Conservation (phyloP, 768 basidiomycete genomes). For the Tylopilus sp. region DNA sequence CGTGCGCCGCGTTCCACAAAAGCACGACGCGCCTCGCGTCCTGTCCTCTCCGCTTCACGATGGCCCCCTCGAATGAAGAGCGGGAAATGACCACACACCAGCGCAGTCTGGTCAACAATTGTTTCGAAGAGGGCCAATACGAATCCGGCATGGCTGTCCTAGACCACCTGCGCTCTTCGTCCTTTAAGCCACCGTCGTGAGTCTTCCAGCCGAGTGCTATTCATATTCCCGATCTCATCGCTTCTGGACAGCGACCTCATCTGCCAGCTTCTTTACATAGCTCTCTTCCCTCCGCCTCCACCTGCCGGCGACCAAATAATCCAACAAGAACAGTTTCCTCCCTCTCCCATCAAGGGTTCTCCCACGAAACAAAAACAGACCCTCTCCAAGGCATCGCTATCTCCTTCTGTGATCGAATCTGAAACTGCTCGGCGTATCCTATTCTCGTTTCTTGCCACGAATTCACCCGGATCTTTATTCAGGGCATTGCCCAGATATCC, state of each 20-base stretch:
- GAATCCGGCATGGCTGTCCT: constrained; percentile 62
- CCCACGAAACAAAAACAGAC: constrained; percentile 47
- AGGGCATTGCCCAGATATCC: constrained; percentile 54
- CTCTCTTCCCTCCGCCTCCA: constrained; percentile 52
- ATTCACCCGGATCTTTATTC: constrained; percentile 50
- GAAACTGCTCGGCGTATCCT: constrained; percentile 52
- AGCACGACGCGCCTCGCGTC: constrained; percentile 1
- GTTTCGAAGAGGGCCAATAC: constrained; percentile 76
- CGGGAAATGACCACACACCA: constrained; percentile 47
- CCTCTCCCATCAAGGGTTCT: constrained; percentile 38
- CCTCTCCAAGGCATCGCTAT: constrained; percentile 38
- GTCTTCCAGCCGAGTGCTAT: constrained; percentile 26
- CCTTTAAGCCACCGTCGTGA: constrained; percentile 57
- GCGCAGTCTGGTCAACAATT: constrained; percentile 61
- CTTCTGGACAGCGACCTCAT: constrained; percentile 49
- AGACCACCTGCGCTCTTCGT: constrained; percentile 57
- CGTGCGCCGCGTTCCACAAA: constrained; percentile 21
- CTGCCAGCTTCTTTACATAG: constrained; percentile 65
- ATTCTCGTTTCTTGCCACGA: constrained; percentile 53
- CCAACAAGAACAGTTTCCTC: constrained; percentile 23
- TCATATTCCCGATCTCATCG: constrained; percentile 11
- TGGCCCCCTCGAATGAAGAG: constrained; percentile 27
- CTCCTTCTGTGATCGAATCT: constrained; percentile 45
- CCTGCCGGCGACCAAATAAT: constrained; percentile 11
- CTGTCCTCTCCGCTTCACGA: not conserved